Percentiles rank a stretch among this genome's conserved stretches.
Conservation (phyloP, 1,284 basidiomycete species). For the Xerocomus alliaceus region DNA sequence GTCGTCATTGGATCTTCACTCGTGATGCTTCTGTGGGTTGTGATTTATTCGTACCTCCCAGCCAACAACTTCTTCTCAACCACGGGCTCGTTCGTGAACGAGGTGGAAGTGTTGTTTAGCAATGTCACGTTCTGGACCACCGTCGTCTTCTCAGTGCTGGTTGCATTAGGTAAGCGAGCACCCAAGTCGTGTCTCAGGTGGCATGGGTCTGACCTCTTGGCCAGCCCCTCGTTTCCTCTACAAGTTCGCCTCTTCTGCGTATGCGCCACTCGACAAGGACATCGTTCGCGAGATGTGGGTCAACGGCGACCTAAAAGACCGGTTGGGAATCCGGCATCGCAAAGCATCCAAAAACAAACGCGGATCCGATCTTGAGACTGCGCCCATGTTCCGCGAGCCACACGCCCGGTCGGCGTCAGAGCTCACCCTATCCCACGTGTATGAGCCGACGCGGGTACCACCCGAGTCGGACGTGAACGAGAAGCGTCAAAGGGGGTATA, state of each 20-base stretch:
- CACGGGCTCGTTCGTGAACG: constrained; percentile 74
- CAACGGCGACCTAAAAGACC: constrained; percentile 81
- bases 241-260: constrained; percentile 72
- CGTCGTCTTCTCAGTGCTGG: constrained; percentile 68
- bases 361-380: constrained; percentile 56
- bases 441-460: constrained; percentile 55
- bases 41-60: constrained; percentile 80
- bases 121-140: constrained; percentile 85
- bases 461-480: constrained; percentile 30
- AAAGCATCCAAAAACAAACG: constrained; percentile 51
- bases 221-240: constrained; percentile 76
- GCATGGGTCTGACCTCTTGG: constrained; percentile 22
- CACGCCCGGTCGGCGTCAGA: constrained; percentile 72
- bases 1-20: constrained; percentile 81
- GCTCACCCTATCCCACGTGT: constrained; percentile 43
- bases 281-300: constrained; percentile 93
- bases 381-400: constrained; percentile 71
- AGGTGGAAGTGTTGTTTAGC: constrained; percentile 77
- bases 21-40: constrained; percentile 84
- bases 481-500: constrained; percentile 11
- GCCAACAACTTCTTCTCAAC: constrained; percentile 40
- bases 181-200: neutral
- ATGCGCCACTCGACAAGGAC: constrained; percentile 80
- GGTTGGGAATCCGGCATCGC: constrained; percentile 74
- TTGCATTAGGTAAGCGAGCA: constrained; percentile 70